phyloP scores from a whole-genome alignment of 2,329 filamentous ascomycete genomes.

The Tothia fuscella region DNA sequence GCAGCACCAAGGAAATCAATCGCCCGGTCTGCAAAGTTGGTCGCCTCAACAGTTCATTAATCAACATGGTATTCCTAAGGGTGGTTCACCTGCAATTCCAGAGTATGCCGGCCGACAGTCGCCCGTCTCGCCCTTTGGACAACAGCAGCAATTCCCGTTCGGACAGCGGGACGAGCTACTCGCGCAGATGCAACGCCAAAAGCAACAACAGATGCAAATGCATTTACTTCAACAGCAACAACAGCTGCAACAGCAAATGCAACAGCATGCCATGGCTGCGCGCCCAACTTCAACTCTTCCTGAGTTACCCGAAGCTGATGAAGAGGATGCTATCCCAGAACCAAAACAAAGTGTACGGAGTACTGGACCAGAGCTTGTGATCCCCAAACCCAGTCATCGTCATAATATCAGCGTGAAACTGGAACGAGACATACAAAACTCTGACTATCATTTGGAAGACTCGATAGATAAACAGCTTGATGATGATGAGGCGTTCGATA shows the following conservation, averaged over 20 bases:
- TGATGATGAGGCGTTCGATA: conserved; percentile 50
- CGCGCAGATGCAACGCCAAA: conserved; percentile 36
- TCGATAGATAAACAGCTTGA: conserved; percentile 68
- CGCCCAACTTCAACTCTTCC: conserved; percentile 42
- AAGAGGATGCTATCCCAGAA: conserved; percentile 39
- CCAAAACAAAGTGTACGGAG: conserved; percentile 26
- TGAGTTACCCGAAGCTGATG: conserved; percentile 63
- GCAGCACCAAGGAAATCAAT: conserved; percentile 43
- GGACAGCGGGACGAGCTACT: conserved; percentile 28
- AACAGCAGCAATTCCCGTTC: conserved; percentile 32
- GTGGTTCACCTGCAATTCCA: conserved; percentile 29
- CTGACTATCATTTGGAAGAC: conserved; percentile 74
- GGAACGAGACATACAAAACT: conserved; percentile 74
- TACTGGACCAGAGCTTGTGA: conserved; percentile 37
- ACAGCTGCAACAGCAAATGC: conserved; percentile 28
- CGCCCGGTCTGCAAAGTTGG: conserved; percentile 34
- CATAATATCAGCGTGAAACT: conserved; percentile 68
- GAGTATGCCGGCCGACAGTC: conserved; percentile 22
- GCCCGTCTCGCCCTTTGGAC: conserved; percentile 51
- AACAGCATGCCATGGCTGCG: conserved; percentile 42
- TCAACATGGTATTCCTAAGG: conserved; percentile 26
- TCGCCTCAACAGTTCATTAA: conserved; percentile 29
- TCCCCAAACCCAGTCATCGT: conserved; percentile 49
- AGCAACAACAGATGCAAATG: conserved; percentile 39
- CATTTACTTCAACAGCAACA: conserved; percentile 45